These are phyloP conservation scores for Leonotis leonurus DNA, from an alignment of 257 asterid species.

Conservation along the genomic window DNA sequence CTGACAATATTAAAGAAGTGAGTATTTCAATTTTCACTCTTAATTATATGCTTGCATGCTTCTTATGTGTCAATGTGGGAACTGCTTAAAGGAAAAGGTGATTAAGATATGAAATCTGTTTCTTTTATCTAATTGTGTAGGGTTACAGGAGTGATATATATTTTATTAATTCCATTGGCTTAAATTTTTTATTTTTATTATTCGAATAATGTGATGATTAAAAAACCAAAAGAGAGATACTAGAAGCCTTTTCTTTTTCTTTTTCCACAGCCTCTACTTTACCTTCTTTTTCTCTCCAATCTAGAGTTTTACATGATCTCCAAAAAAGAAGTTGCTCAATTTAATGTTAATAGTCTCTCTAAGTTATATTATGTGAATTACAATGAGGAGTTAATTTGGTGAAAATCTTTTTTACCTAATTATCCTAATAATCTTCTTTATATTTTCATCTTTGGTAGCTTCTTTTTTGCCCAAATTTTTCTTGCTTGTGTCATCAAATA, in stretches of 20 bases:
- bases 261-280: conserved; percentile 14
- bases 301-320: background rate
- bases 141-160: too few relatives aligned
- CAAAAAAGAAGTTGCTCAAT: too few relatives aligned
- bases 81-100: conserved; percentile 3
- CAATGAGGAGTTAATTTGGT: too few relatives aligned
- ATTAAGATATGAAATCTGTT: background rate
- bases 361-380: too few relatives aligned
- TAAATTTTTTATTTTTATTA: too few relatives aligned
- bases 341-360: too few relatives aligned
- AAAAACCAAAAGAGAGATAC: conserved; percentile 1
- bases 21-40: conserved; percentile 21
- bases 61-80: conserved; percentile 4
- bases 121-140: background rate
- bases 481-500: conserved; percentile 2
- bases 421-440: background rate
- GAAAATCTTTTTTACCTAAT: too few relatives aligned
- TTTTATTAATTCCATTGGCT: background rate
- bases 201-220: conserved; percentile 1
- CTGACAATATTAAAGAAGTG: conserved; percentile 68
- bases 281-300: conserved; percentile 33
- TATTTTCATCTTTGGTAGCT: background rate
- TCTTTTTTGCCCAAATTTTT: conserved; percentile 1
- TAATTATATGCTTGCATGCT: conserved; percentile 14
- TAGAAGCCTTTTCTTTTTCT: conserved; percentile 25